Percentiles rank a stretch among this genome's conserved stretches.
Evolutionary conservation across 2,329 filamentous ascomycete species (phyloP).

Genomic region (Sphaerulina vaccinii): DNA sequence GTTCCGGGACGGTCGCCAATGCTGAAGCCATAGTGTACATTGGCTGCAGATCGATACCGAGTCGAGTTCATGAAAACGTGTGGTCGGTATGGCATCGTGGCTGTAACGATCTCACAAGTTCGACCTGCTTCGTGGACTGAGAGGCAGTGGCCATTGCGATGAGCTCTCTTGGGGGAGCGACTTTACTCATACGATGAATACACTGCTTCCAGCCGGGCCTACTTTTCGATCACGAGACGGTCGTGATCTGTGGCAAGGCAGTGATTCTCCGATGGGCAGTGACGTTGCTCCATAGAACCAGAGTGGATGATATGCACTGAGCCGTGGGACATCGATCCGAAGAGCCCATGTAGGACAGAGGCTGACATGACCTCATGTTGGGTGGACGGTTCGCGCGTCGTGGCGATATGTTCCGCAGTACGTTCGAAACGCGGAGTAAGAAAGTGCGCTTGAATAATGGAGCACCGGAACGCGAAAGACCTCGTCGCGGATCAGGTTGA

Average conservation of each 20-base stretch:
- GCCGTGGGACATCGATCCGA: background rate
- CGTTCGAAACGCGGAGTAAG: too few species aligned
- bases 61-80: slow-evolving; percentile 5
- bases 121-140: background rate
- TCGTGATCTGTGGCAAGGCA: background rate
- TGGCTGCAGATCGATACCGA: slow-evolving; percentile 1
- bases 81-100: background rate
- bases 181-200: background rate
- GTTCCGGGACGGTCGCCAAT: background rate
- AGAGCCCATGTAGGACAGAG: background rate
- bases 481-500: too few species aligned
- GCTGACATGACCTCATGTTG: slow-evolving; percentile 4
- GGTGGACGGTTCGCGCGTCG: slow-evolving; percentile 3
- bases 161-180: background rate
- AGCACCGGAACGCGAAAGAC: too few species aligned
- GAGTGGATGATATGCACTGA: background rate
- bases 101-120: background rate
- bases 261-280: background rate
- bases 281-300: slow-evolving; percentile 6
- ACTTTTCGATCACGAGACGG: slow-evolving; percentile 1
- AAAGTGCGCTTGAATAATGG: too few species aligned
- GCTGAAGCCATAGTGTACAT: slow-evolving; percentile 3
- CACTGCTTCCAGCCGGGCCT: background rate
- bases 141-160: background rate
- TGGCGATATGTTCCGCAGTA: background rate